Conservation (phyloP, 148 eudicot species). For the Talinum fruticosum region DNA sequence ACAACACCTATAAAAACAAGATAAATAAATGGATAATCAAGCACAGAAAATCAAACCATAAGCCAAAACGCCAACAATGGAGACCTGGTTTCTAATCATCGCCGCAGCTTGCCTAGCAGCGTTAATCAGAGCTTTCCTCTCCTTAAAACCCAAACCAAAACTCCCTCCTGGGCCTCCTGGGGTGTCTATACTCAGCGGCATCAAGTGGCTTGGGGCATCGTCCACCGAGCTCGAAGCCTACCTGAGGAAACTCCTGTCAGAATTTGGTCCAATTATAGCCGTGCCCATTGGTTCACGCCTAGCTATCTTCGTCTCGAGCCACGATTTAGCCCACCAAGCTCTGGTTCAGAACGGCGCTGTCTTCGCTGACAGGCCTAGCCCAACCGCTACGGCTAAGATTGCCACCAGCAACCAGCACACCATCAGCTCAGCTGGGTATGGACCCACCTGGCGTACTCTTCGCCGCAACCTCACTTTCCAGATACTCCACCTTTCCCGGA, state of each 20-base stretch:
- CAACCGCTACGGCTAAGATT: slow-evolving; percentile 27
- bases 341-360: slow-evolving; percentile 60
- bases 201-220: slow-evolving; percentile 12
- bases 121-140: background rate
- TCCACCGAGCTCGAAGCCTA: slow-evolving; percentile 40
- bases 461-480: slow-evolving; percentile 32
- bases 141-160: background rate
- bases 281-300: slow-evolving; percentile 30
- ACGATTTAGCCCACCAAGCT: slow-evolving; percentile 50
- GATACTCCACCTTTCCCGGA: slow-evolving; percentile 29
- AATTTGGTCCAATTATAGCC: slow-evolving; percentile 54
- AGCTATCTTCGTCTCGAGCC: slow-evolving; percentile 40
- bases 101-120: background rate
- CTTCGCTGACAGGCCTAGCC: slow-evolving; percentile 58
- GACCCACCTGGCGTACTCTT: slow-evolving; percentile 35
- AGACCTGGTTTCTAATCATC: slow-evolving; percentile 10
- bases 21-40: no score
- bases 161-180: background rate
- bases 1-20: no score
- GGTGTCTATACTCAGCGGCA: background rate
- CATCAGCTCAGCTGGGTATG: slow-evolving; percentile 49
- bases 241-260: slow-evolving; percentile 31
- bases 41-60: background rate
- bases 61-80: background rate
- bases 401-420: slow-evolving; percentile 13